phyloP scores from a whole-genome alignment of 1,284 basidiomycete genomes.

The Crucibulum cyathiforme region DNA sequence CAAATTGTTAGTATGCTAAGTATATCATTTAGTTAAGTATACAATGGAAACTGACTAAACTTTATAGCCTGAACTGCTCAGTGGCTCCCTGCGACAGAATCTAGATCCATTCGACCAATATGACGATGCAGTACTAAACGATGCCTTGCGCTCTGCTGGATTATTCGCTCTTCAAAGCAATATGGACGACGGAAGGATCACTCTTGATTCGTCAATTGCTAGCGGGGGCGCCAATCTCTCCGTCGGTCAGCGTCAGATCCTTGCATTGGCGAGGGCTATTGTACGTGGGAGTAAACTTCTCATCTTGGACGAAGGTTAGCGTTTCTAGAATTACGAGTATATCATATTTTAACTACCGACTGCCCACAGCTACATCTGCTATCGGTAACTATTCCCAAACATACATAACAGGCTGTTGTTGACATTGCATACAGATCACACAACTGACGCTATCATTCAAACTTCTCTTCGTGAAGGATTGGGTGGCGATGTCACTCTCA shows the following conservation, averaged over 20 bases:
- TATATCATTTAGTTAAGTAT: conserved; percentile 33
- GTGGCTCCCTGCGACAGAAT: conserved; percentile 62
- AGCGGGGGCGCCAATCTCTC: conserved; percentile 65
- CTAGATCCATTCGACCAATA: conserved; percentile 72
- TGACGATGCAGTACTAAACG: conserved; percentile 64
- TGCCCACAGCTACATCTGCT: conserved; percentile 48
- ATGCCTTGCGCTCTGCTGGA: conserved; percentile 55
- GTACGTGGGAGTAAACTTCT: conserved; percentile 58
- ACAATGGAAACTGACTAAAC: conserved; percentile 44
- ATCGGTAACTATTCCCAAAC: conserved; percentile 38
- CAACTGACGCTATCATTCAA: conserved; percentile 66
- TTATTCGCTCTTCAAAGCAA: conserved; percentile 53
- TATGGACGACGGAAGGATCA: conserved; percentile 50
- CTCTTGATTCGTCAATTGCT: conserved; percentile 52
- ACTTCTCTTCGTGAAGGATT: conserved; percentile 60
- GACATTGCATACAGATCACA: conserved; percentile 50
- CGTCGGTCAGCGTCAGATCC: conserved; percentile 69
- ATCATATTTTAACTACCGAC: background rate
- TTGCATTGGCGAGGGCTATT: conserved; percentile 59
- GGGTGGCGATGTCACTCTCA: conserved; percentile 59
- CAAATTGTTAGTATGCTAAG: conserved; percentile 45
- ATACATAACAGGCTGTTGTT: background rate
- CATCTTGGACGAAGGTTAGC: conserved; percentile 58
- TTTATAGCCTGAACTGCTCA: conserved; percentile 65
- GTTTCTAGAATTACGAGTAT: background rate